Base-by-base conservation (phyloP, 176 grass and related monocot species). In the Tuctoria greenei region DNA sequence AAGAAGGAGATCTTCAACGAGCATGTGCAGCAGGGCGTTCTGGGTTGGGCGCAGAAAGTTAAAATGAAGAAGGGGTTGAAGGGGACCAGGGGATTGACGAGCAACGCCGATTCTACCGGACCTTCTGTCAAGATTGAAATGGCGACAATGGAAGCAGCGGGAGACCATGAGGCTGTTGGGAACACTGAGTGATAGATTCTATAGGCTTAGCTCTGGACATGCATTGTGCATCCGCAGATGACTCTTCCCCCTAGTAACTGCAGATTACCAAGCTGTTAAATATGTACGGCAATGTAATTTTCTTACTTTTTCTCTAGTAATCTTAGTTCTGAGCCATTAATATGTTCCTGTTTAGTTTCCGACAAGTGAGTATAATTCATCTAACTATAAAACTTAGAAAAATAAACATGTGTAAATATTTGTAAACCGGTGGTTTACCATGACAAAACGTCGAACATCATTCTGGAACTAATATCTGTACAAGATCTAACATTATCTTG, bases 1-100 rank as follows among this genome's bases (percentile, higher is more conserved):
- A 86, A 98, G 76, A 94, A 94, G 73, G 91, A 83, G 20, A 85
- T 94, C 82, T 98, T 98, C 63, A 86, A 94, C 1, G 89, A 94
- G 65, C 87, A 92, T 51, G 69, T 98, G 28, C 95, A 92, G 71
- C 83, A 90, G 74, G 79, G 84, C 0, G 84, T 98, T 12, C 11
- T 92, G 18, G 87, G 73, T 25, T 98, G 91, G 95, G 82, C 84
- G 12, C 72, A 92, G 75, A 92, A 94, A 69, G 76, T 67, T 20
- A 98, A 80, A 81, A 80, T 41, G 81, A 84, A 56, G 16, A 94
- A 71, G 60, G 83, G 57, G 16, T 61, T 77, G 61, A 83, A 84
- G 57, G 69, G 68, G 25, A 62, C 15, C 0, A 12, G 39, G 16
- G 61, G 1, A 42, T 66, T 66, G 5, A 42, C 55, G 4, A 78